Conservation (phyloP, 176 grass and related monocot species). For the Carex kokanica region DNA sequence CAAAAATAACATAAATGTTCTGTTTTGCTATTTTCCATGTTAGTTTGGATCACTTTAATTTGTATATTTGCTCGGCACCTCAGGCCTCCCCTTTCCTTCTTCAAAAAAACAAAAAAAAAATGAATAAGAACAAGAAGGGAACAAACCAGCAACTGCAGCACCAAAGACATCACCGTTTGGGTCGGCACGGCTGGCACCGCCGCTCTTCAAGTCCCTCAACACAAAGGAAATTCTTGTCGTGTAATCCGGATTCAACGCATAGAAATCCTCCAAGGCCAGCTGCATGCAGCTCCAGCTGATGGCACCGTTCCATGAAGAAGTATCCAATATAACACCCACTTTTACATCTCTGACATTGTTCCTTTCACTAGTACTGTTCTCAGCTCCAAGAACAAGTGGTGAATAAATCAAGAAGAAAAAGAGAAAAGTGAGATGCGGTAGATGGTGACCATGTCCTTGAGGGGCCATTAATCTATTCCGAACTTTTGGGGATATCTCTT, state of each 20-base stretch:
- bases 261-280: constrained; percentile 57
- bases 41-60: not conserved
- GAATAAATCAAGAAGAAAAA: constrained; percentile 12
- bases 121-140: not conserved
- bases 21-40: not conserved
- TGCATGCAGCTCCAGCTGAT: constrained; percentile 65
- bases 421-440: not conserved
- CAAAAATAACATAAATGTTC: not conserved
- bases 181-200: too few relatives aligned
- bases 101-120: not conserved
- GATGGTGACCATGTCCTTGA: not conserved
- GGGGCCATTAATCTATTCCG: not conserved
- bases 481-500: not conserved
- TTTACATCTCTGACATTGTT: constrained; percentile 20
- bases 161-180: constrained; percentile 8
- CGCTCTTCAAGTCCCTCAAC: constrained; percentile 32
- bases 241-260: not conserved
- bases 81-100: not conserved
- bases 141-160: constrained; percentile 48
- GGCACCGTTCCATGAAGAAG: constrained; percentile 40
- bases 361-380: not conserved
- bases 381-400: not conserved
- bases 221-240: constrained; percentile 43
- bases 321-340: constrained; percentile 67
- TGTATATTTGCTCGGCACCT: not conserved